Evolutionary conservation across 306 rosid genomes (phyloP).

Genomic region (Malus sylvestris): DNA sequence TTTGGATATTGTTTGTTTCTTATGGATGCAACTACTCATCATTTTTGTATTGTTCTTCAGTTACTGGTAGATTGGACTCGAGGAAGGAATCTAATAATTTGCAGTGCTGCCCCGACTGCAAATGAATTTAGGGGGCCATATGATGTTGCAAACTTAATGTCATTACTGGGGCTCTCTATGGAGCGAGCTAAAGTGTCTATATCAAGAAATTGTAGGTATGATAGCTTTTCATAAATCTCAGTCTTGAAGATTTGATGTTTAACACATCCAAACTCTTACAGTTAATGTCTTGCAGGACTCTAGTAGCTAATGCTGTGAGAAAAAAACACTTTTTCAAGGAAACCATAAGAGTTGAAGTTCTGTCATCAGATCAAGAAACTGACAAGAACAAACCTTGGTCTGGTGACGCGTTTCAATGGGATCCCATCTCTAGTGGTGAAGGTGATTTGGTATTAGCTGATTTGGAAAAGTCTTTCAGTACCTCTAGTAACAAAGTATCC

Average conservation of each 20-base stretch:
- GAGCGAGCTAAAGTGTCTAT: slow-evolving; percentile 75
- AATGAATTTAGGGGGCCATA: slow-evolving; percentile 82
- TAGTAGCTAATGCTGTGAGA: slow-evolving; percentile 63
- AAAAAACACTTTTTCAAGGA: slow-evolving; percentile 69
- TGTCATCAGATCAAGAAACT: slow-evolving; percentile 37
- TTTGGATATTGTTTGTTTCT: not conserved
- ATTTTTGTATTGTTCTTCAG: slow-evolving; percentile 29
- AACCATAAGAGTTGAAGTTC: slow-evolving; percentile 58
- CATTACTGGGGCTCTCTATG: slow-evolving; percentile 62
- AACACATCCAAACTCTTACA: slow-evolving; percentile 3
- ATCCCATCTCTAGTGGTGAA: slow-evolving; percentile 76
- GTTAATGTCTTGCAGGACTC: slow-evolving; percentile 43
- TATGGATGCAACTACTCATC: not conserved
- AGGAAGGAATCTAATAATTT: slow-evolving; percentile 60
- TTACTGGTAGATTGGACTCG: slow-evolving; percentile 83
- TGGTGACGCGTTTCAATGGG: slow-evolving; percentile 59
- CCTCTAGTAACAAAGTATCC: slow-evolving; percentile 35
- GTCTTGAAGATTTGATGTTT: slow-evolving; percentile 5
- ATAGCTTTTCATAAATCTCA: slow-evolving; percentile 12
- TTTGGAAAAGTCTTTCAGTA: slow-evolving; percentile 44
- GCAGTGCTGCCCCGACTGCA: slow-evolving; percentile 69
- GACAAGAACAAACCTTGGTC: slow-evolving; percentile 39
- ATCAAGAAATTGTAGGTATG: slow-evolving; percentile 86
- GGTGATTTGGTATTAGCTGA: slow-evolving; percentile 78
- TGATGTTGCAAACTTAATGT: slow-evolving; percentile 79